Base-by-base conservation (phyloP, 495 filamentous ascomycete genomes). In the Penicillium robsamsonii region DNA sequence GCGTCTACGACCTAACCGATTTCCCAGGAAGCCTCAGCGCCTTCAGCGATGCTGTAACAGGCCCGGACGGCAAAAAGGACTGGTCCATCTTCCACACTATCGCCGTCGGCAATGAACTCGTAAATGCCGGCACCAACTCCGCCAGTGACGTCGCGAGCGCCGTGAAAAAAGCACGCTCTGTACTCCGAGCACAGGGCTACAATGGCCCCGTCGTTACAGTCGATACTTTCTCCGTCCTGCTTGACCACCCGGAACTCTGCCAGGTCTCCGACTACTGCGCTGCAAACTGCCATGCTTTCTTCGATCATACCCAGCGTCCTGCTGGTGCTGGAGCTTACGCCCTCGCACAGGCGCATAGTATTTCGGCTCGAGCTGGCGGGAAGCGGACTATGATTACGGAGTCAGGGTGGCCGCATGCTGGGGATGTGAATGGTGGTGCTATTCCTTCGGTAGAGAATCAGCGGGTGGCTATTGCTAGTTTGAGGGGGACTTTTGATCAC, bases 221-320 rank as follows among this genome's bases (percentile, higher is more conserved):
- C 22, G 92, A 96, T 57, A 93, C 89, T 2, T 87, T 88, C 62
- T 76, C 83, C 12, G 83, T 87, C 1, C 76, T 87, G 27, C 71
- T 84, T 50, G 63, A 70, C 38, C 82, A 96, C 57, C 87, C 88
- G 0, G 70, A 80, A 54, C 74, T 96, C 45, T 96, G 92, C 71
- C 65, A 84, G 9, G 78, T 71, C 25, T 87, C 85, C 7, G 91
- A 95, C 60, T 90, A 87, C 70, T 89, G 85, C 61, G 87, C 91
- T 1, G 82, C 87, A 37, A 96, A 96, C 64, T 79, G 82, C 56
- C 92, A 96, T 64, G 81, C 91, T 12, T 96, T 92, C 77, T 96
- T 96, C 67, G 87, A 93, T 58, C 71, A 76, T 3, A 80, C 77
- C 10, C 77, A 81, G 29, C 63, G 56, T 7, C 74, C 91, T 5